Conservation (phyloP, 177 flowering plant genomes). For the Tripterygium wilfordii region DNA sequence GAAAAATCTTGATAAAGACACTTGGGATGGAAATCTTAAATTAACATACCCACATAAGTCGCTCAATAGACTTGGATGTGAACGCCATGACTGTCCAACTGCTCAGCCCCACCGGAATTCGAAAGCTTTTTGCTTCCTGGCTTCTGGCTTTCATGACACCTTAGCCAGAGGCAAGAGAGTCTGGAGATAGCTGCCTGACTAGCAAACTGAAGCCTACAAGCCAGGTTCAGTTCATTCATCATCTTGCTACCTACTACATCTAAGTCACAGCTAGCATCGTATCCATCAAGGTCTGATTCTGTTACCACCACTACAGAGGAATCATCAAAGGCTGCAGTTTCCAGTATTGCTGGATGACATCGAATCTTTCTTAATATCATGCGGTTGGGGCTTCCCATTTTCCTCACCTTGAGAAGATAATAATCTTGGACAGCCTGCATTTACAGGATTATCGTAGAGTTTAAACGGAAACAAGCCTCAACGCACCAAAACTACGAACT, state of each 20-base stretch:
- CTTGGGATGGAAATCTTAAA: not conserved
- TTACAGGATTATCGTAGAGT: too few species aligned
- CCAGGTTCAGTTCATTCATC: not conserved
- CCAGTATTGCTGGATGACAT: not conserved
- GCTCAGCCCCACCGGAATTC: not conserved
- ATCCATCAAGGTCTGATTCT: constrained; percentile 12
- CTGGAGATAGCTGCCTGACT: constrained; percentile 7
- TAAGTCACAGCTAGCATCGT: constrained; percentile 2
- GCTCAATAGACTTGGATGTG: constrained; percentile 9
- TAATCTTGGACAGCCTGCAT: constrained; percentile 11
- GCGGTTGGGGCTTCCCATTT: not conserved
- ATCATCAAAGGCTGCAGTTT: constrained; percentile 1
- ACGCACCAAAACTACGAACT: too few species aligned
- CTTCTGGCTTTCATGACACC: constrained; percentile 2
- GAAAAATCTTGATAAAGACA: too few species aligned
- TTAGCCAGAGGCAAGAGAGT: not conserved
- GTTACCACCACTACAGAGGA: constrained; percentile 4
- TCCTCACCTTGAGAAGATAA: constrained; percentile 4
- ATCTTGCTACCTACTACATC: not conserved
- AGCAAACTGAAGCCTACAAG: constrained; percentile 4
- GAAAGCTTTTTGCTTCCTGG: not conserved
- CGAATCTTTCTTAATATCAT: not conserved
- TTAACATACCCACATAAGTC: too few species aligned
- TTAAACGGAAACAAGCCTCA: too few species aligned
- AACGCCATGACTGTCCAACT: not conserved